phyloP scores from a whole-genome alignment of 306 rosid species.

The Begonia masoniana region DNA sequence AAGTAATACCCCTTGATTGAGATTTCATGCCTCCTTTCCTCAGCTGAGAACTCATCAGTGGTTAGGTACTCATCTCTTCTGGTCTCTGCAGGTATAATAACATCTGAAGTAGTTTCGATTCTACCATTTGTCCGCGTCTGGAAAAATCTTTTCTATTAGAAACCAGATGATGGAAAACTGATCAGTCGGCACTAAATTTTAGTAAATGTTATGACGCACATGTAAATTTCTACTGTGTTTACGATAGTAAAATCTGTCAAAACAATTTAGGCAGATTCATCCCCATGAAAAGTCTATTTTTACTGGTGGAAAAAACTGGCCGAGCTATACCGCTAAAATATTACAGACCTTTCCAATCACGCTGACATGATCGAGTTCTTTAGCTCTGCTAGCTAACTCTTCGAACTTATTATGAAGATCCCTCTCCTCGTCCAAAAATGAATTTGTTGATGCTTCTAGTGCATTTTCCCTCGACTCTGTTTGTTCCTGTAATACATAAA shows the following conservation, averaged over 20 bases:
- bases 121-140: conserved; percentile 24
- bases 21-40: conserved; percentile 16
- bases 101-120: conserved; percentile 13
- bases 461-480: conserved; percentile 53
- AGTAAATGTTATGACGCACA: too few relatives aligned
- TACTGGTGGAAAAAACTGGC: neutral
- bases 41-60: conserved; percentile 1
- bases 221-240: too few relatives aligned
- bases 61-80: neutral
- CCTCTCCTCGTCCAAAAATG: conserved; percentile 53
- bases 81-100: conserved; percentile 10
- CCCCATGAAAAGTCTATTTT: too few relatives aligned
- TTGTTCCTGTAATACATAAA: conserved; percentile 36
- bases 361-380: conserved; percentile 38
- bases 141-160: neutral
- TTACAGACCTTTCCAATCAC: conserved; percentile 42
- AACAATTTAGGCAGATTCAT: too few relatives aligned
- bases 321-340: neutral
- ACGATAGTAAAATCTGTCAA: too few relatives aligned
- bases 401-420: conserved; percentile 58
- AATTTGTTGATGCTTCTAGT: conserved; percentile 42
- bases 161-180: too few relatives aligned
- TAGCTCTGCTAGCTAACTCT: conserved; percentile 52
- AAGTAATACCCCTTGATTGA: conserved; percentile 33
- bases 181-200: too few relatives aligned